Evolutionary conservation across 2,329 filamentous ascomycete species (phyloP).

Genomic region (Talaromyces rugulosus): DNA sequence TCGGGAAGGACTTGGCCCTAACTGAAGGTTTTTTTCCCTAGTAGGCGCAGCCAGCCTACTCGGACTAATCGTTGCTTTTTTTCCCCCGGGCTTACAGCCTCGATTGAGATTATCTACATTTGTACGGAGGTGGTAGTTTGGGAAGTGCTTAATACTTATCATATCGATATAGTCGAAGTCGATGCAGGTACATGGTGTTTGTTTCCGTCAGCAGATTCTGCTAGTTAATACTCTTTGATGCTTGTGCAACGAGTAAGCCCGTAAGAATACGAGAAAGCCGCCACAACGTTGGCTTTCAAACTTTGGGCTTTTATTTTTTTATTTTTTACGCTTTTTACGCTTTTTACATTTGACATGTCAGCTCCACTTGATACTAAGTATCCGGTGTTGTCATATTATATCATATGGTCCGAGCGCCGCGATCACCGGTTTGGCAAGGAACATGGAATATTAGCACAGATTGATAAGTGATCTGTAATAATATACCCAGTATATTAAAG

Average conservation of each 20-base stretch:
- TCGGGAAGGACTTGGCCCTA: too few relatives aligned
- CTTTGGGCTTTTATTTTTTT: too few relatives aligned
- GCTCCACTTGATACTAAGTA: not conserved
- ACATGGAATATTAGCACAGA: not conserved
- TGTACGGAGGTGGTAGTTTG: too few relatives aligned
- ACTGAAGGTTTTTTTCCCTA: too few relatives aligned
- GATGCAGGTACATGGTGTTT: not conserved
- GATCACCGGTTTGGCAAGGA: too few relatives aligned
- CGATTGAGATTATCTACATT: not conserved
- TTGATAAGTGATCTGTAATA: not conserved
- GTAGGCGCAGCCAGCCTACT: not conserved
- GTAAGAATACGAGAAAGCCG: too few relatives aligned
- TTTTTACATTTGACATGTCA: not conserved
- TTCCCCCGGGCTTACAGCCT: not conserved
- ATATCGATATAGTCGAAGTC: not conserved
- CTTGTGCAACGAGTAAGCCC: too few relatives aligned
- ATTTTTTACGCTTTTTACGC: too few relatives aligned
- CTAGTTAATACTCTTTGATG: not conserved
- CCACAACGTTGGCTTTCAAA: not conserved
- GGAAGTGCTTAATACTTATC: not conserved
- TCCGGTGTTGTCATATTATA: not conserved
- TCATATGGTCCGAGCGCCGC: not conserved
- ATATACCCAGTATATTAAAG: too few relatives aligned
- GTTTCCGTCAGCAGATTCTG: not conserved
- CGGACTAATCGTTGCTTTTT: conserved; percentile 3